Conservation (phyloP, 331 rosid genomes). For the Cucumis variabilis region DNA sequence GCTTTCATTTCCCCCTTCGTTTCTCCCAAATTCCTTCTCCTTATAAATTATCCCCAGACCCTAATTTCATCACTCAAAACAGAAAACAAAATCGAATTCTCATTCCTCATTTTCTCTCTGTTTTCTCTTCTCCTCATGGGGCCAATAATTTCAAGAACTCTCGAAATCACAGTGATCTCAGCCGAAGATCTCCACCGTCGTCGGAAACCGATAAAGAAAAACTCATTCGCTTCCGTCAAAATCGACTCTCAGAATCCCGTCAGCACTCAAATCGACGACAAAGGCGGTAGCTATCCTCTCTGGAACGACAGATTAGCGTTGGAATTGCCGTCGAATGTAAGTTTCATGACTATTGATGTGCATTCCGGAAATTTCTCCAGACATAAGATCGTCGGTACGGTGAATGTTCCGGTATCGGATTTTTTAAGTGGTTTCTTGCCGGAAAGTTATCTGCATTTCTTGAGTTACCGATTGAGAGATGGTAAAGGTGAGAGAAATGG, state of each 20-base stretch:
- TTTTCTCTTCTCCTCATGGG: background rate
- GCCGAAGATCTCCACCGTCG: slow-evolving; percentile 42
- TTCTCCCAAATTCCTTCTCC: too few relatives aligned
- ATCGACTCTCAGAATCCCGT: slow-evolving; percentile 10
- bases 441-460: slow-evolving; percentile 44
- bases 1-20: too few relatives aligned
- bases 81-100: background rate
- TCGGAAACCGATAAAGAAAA: slow-evolving; percentile 43
- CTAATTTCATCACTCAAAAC: too few relatives aligned
- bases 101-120: too few relatives aligned
- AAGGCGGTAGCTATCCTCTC: slow-evolving; percentile 43
- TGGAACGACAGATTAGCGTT: slow-evolving; percentile 47
- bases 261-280: slow-evolving; percentile 37
- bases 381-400: slow-evolving; percentile 46
- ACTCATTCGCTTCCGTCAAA: slow-evolving; percentile 39
- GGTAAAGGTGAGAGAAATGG: slow-evolving; percentile 59
- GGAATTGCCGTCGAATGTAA: slow-evolving; percentile 37
- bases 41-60: too few relatives aligned
- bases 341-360: slow-evolving; percentile 51
- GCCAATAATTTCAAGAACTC: background rate
- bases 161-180: slow-evolving; percentile 53
- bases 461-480: slow-evolving; percentile 69
- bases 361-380: slow-evolving; percentile 47
- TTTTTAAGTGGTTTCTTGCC: slow-evolving; percentile 47
- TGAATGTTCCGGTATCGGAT: slow-evolving; percentile 59